These are phyloP conservation scores for Moesziomyces globuligerus DNA, from an alignment of 1,284 basidiomycete genomes.

Conservation along the genomic window DNA sequence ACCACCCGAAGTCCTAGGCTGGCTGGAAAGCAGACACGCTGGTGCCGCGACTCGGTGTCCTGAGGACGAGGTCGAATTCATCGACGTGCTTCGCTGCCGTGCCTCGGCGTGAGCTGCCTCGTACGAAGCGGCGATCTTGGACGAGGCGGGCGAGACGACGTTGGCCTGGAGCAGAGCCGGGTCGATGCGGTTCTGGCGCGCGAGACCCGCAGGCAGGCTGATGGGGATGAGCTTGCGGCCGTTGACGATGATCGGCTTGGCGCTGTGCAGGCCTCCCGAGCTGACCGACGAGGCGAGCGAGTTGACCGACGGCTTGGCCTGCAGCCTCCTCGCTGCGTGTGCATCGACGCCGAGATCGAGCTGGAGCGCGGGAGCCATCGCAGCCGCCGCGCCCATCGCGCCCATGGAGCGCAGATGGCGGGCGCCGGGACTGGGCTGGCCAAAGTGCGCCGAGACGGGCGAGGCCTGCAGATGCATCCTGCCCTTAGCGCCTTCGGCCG, in stretches of 20 bases:
- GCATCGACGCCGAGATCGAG: constrained; percentile 8
- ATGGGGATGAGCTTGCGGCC: constrained; percentile 43
- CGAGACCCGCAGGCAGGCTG: constrained; percentile 40
- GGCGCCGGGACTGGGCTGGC: constrained; percentile 2
- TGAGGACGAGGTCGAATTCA: constrained; percentile 17
- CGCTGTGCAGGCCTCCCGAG: constrained; percentile 18
- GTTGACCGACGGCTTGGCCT: constrained; percentile 25
- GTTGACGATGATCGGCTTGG: constrained; percentile 33
- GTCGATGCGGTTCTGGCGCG: constrained; percentile 20
- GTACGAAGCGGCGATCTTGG: too few species aligned
- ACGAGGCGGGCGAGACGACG: constrained; percentile 2
- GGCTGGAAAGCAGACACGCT: constrained; percentile 16
- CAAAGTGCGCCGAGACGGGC: constrained; percentile 19
- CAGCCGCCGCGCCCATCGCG: not conserved
- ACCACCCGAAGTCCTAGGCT: constrained; percentile 9
- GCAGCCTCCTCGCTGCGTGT: constrained; percentile 5
- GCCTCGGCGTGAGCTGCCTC: not conserved
- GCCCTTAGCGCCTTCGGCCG: not conserved
- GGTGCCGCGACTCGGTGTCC: too few species aligned
- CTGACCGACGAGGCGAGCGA: constrained; percentile 31
- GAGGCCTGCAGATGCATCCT: constrained; percentile 20
- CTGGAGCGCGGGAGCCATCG: constrained; percentile 12
- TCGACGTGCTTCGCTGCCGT: constrained; percentile 20
- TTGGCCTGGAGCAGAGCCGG: constrained; percentile 27
- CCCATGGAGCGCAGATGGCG: constrained; percentile 14